Percentiles rank a stretch among this genome's conserved stretches.
phyloP scores from a whole-genome alignment of 768 basidiomycete species.

The Boletus patriciae region DNA sequence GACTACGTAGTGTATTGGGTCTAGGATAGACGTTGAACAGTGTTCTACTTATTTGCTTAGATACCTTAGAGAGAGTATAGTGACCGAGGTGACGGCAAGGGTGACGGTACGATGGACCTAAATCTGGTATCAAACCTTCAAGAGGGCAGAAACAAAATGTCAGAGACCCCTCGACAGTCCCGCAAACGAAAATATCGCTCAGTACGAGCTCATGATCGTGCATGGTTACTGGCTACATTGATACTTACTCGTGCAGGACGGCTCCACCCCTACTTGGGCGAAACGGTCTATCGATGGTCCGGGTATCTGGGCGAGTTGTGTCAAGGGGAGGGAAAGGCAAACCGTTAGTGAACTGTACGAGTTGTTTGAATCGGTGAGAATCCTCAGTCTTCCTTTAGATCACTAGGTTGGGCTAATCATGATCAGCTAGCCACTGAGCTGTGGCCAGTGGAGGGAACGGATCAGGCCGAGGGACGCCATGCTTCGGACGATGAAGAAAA shows the following conservation, averaged over 20 bases:
- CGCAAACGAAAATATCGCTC: conserved; percentile 54
- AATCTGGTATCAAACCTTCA: not conserved
- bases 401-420: conserved; percentile 14
- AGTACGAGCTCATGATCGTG: conserved; percentile 33
- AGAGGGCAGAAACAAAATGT: conserved; percentile 14
- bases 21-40: not conserved
- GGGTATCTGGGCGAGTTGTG: conserved; percentile 83
- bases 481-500: conserved; percentile 39
- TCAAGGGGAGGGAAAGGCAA: conserved; percentile 81
- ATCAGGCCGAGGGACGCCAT: conserved; percentile 24
- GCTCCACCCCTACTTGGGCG: conserved; percentile 58
- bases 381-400: not conserved
- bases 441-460: conserved; percentile 53
- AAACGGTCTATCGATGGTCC: conserved; percentile 73
- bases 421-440: conserved; percentile 66
- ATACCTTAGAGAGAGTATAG: conserved; percentile 18
- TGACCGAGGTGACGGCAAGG: no score
- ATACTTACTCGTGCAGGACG: conserved; percentile 47
- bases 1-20: conserved; percentile 8
- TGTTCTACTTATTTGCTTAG: conserved; percentile 12
- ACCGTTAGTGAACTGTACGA: conserved; percentile 76
- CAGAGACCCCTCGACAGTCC: conserved; percentile 18
- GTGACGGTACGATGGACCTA: no score
- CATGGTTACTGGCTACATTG: not conserved
- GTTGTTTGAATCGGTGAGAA: conserved; percentile 70